These are phyloP conservation scores for Hypoxylon trugodes DNA, from an alignment of 495 filamentous ascomycete species.

Conservation along the genomic window DNA sequence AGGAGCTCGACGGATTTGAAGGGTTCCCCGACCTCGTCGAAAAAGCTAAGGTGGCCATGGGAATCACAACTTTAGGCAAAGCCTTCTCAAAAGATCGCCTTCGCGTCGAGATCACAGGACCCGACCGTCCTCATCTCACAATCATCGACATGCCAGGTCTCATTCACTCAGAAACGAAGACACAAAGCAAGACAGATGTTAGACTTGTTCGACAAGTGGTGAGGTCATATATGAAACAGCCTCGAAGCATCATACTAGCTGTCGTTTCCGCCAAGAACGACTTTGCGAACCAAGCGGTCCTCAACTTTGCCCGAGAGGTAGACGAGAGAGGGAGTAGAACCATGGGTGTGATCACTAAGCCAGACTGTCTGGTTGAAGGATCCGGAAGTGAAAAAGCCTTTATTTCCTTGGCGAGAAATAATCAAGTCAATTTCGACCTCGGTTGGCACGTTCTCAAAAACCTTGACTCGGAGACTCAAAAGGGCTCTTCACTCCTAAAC, in stretches of 20 bases:
- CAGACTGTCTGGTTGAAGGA: conserved; percentile 34
- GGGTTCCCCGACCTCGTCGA: conserved; percentile 47
- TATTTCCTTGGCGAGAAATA: conserved; percentile 51
- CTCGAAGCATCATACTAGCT: conserved; percentile 66
- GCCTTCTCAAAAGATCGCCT: conserved; percentile 68
- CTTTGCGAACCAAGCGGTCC: conserved; percentile 59
- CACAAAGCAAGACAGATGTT: conserved; percentile 54
- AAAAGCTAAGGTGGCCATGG: conserved; percentile 60
- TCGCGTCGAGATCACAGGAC: conserved; percentile 68
- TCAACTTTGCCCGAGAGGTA: conserved; percentile 51
- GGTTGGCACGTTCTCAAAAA: conserved; percentile 74
- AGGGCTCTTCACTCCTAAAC: conserved; percentile 42
- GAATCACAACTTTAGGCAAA: conserved; percentile 45
- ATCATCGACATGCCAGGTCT: conserved; percentile 72
- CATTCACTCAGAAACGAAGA: conserved; percentile 55
- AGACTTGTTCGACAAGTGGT: conserved; percentile 60
- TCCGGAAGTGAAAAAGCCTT: conserved; percentile 37
- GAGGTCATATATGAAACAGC: conserved; percentile 63
- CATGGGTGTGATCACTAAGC: conserved; percentile 54
- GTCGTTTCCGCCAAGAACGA: conserved; percentile 64
- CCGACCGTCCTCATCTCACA: conserved; percentile 64
- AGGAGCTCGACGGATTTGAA: conserved; percentile 28
- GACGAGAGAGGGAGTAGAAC: conserved; percentile 58
- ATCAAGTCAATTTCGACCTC: conserved; percentile 62
- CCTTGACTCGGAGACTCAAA: conserved; percentile 55